Conservation (phyloP, 75 land plant species). For the Isoetes taiwanensis region DNA sequence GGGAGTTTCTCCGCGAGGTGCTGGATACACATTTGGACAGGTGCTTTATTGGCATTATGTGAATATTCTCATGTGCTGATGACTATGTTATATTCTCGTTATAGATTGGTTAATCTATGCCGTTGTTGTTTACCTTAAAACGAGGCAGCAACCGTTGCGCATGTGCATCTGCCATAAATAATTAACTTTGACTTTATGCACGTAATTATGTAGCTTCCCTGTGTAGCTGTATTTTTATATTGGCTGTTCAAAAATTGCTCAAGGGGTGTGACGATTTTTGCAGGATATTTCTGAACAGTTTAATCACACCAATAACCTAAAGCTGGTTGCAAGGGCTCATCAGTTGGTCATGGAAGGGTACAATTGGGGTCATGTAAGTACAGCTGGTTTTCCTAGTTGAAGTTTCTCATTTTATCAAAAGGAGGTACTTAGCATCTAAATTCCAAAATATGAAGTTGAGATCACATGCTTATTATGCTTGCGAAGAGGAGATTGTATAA, state of each 20-base stretch:
- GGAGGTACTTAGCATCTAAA: no score
- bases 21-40: conserved; percentile 89
- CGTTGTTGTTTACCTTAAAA: no score
- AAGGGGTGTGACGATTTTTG: not conserved
- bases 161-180: no score
- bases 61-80: no score
- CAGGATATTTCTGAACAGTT: conserved; percentile 97
- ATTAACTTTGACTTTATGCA: no score
- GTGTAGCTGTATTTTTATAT: no score
- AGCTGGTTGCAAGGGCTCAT: conserved; percentile 87
- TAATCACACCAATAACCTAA: conserved; percentile 78
- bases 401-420: no score
- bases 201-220: no score
- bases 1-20: conserved; percentile 95
- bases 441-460: not conserved
- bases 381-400: no score
- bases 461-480: not conserved
- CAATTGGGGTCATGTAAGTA: conserved; percentile 94
- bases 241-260: not conserved
- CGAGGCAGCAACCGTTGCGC: no score
- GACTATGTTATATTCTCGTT: no score
- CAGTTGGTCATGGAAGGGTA: conserved; percentile 94
- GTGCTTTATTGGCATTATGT: conserved; percentile 16
- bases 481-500: not conserved
- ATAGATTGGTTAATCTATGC: no score